These are phyloP conservation scores for Scutellaria baicalensis DNA, from an alignment of 257 asterid genomes.

Conservation along the genomic window DNA sequence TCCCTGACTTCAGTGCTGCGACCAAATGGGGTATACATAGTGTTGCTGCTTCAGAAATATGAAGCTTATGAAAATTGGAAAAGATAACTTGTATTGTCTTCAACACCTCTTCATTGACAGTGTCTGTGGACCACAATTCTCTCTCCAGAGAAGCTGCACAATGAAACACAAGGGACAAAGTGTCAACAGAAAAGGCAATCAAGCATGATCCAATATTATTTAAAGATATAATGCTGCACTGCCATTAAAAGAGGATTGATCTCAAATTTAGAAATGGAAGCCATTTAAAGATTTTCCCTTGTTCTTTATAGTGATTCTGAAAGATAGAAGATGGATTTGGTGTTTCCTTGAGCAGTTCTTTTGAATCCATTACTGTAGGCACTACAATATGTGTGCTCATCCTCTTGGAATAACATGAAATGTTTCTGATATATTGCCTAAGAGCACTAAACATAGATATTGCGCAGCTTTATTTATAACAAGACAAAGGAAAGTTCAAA, in stretches of 20 bases:
- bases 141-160: constrained; percentile 81
- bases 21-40: constrained; percentile 71
- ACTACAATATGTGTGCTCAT: constrained; percentile 3
- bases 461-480: background rate
- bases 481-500: background rate
- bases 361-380: background rate
- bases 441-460: background rate
- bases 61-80: constrained; percentile 72
- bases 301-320: background rate
- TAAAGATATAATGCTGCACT: constrained; percentile 3
- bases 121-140: constrained; percentile 50
- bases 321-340: background rate
- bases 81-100: constrained; percentile 63
- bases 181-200: background rate
- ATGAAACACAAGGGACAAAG: background rate
- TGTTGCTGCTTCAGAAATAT: constrained; percentile 66
- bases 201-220: background rate
- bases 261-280: background rate
- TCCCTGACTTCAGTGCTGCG: constrained; percentile 60
- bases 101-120: constrained; percentile 65
- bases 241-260: background rate
- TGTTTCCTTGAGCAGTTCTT: background rate
- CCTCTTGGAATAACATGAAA: background rate
- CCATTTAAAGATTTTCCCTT: background rate
- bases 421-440: background rate